These are phyloP conservation scores for Candida labiduridarum DNA, from an alignment of 1,139 yeast species.

Conservation along the genomic window DNA sequence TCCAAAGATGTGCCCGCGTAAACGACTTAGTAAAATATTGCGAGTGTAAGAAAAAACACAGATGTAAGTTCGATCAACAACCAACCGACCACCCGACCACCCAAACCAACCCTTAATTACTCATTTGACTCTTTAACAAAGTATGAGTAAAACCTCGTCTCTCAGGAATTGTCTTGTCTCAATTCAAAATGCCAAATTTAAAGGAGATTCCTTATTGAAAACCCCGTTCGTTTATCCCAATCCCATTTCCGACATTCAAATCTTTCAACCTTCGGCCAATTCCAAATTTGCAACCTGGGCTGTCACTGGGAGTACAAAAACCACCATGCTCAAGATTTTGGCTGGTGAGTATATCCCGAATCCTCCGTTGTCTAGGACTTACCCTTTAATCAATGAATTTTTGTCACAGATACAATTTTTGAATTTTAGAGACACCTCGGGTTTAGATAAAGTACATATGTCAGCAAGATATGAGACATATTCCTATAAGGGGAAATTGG, in stretches of 20 bases:
- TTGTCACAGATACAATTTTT: constrained; percentile 37
- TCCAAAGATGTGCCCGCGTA: too few species aligned
- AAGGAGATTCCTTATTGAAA: constrained; percentile 12
- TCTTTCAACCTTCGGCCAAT: constrained; percentile 17
- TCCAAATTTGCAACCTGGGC: constrained; percentile 30
- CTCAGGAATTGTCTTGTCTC: constrained; percentile 10
- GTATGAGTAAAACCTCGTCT: constrained; percentile 2
- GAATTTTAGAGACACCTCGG: constrained; percentile 59
- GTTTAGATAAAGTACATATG: constrained; percentile 70
- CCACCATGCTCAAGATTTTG: constrained; percentile 33
- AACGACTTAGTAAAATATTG: too few species aligned
- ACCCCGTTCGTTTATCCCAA: constrained; percentile 18
- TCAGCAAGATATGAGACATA: constrained; percentile 88
- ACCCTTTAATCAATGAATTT: constrained; percentile 50
- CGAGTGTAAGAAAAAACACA: too few species aligned
- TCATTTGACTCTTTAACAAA: too few species aligned
- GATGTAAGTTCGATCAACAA: too few species aligned
- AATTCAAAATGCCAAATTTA: constrained; percentile 16
- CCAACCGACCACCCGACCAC: too few species aligned
- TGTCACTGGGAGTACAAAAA: constrained; percentile 38
- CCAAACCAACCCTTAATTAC: too few species aligned
- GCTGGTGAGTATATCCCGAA: constrained; percentile 46
- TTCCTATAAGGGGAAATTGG: constrained; percentile 53
- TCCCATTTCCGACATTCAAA: constrained; percentile 30
- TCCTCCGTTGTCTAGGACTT: constrained; percentile 57